Conservation (phyloP, 768 basidiomycete genomes). For the Boletus eberwhitei region DNA sequence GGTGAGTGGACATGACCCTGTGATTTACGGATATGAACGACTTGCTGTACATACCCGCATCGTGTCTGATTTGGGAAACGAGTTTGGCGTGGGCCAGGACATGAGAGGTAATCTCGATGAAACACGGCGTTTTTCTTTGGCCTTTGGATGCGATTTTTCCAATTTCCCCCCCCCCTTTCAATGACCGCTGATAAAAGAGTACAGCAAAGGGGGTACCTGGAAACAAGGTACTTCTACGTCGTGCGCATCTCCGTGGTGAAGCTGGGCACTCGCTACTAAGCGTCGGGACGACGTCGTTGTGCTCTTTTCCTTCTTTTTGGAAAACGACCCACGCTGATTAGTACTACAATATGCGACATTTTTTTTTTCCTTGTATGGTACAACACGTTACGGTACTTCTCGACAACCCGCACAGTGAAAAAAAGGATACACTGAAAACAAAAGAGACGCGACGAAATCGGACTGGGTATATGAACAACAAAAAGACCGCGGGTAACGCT, state of each 20-base stretch:
- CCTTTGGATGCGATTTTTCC: not conserved
- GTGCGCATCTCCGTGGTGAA: not conserved
- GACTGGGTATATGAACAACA: not conserved
- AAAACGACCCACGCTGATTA: not conserved
- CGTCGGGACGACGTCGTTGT: not conserved
- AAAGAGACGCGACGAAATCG: too few relatives aligned
- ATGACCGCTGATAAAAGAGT: not conserved
- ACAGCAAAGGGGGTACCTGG: not conserved
- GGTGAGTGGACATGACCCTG: too few relatives aligned
- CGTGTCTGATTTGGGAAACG: too few relatives aligned
- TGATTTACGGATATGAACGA: too few relatives aligned
- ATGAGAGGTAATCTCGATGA: not conserved
- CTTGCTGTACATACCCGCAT: too few relatives aligned
- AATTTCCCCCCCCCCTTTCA: too few relatives aligned
- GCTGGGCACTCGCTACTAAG: too few relatives aligned
- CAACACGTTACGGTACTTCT: not conserved
- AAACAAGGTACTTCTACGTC: conserved; percentile 1
- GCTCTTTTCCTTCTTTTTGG: not conserved
- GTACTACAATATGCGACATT: not conserved
- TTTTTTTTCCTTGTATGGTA: not conserved
- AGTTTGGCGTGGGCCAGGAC: not conserved
- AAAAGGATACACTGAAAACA: too few relatives aligned
- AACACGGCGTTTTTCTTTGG: not conserved
- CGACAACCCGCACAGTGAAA: not conserved
- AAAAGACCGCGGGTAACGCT: too few relatives aligned